phyloP scores from a whole-genome alignment of 2,329 filamentous ascomycete species.

The Paracoccidioides brasiliensis region DNA sequence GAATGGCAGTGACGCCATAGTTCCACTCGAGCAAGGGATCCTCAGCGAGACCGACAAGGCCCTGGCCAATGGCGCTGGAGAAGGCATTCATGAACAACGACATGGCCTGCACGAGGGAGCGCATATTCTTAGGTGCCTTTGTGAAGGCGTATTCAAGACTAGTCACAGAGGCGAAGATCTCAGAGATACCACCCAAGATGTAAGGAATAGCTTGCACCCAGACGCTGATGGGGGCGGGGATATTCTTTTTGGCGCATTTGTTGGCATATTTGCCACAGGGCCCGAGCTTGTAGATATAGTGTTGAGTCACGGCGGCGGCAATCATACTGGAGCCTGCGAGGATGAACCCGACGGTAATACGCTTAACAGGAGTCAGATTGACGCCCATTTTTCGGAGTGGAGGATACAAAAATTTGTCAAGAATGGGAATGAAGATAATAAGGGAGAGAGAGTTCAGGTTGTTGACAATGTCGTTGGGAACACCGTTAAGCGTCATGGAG shows the following conservation, averaged over 20 bases:
- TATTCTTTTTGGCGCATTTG: constrained; percentile 34
- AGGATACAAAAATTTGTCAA: constrained; percentile 42
- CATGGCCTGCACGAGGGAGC: constrained; percentile 56
- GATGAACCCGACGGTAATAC: constrained; percentile 40
- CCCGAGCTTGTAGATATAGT: constrained; percentile 45
- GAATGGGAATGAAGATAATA: constrained; percentile 42
- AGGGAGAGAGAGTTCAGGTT: constrained; percentile 42
- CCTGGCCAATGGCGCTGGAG: constrained; percentile 57
- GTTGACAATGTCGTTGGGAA: constrained; percentile 44
- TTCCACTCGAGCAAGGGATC: constrained; percentile 61
- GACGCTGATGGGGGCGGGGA: constrained; percentile 50
- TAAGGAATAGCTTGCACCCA: constrained; percentile 40
- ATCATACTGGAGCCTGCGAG: constrained; percentile 38
- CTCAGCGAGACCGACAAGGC: constrained; percentile 46
- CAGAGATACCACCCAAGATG: constrained; percentile 43
- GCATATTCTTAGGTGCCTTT: constrained; percentile 69
- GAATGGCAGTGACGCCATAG: constrained; percentile 50
- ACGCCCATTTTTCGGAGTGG: constrained; percentile 34
- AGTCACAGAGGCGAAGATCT: constrained; percentile 46
- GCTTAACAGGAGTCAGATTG: constrained; percentile 41
- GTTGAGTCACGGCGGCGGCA: constrained; percentile 37
- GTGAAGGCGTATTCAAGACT: constrained; percentile 65
- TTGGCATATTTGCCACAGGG: constrained; percentile 47
- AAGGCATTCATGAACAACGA: constrained; percentile 60
- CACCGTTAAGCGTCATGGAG: constrained; percentile 39